These are phyloP conservation scores for Sugiyamaella novakii DNA, from an alignment of 1,139 yeast genomes.

Conservation along the genomic window DNA sequence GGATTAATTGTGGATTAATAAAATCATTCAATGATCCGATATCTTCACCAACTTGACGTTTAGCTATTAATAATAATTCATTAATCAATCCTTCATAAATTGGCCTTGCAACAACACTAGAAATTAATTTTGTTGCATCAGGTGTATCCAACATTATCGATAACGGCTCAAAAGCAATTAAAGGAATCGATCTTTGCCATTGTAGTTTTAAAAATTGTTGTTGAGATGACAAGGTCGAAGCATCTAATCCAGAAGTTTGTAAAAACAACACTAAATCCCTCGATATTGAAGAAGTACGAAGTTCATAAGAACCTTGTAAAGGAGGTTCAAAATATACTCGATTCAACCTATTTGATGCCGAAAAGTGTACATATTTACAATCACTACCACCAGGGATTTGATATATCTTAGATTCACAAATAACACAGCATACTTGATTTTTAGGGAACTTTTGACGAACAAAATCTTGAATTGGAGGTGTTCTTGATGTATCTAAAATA, in stretches of 20 bases:
- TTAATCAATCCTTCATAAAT: slow-evolving; percentile 74
- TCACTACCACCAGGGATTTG: slow-evolving; percentile 3
- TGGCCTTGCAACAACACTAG: slow-evolving; percentile 81
- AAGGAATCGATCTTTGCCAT: slow-evolving; percentile 83
- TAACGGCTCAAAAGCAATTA: slow-evolving; percentile 75
- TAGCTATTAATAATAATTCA: slow-evolving; percentile 72
- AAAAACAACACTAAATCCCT: slow-evolving; percentile 22
- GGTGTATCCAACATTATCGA: slow-evolving; percentile 72
- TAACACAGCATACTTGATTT: slow-evolving; percentile 32
- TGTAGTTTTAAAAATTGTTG: slow-evolving; percentile 66
- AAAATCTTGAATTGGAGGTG: slow-evolving; percentile 37
- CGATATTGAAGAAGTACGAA: slow-evolving; percentile 14
- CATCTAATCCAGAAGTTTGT: slow-evolving; percentile 31
- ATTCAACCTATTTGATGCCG: slow-evolving; percentile 1
- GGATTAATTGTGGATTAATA: slow-evolving; percentile 11
- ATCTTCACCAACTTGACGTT: slow-evolving; percentile 59
- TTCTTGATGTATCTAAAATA: slow-evolving; percentile 39
- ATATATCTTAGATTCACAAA: slow-evolving; percentile 7
- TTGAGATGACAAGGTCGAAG: slow-evolving; percentile 26
- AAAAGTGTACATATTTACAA: slow-evolving; percentile 11
- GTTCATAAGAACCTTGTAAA: slow-evolving; percentile 6
- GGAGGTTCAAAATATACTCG: slow-evolving; percentile 14
- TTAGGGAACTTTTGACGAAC: slow-evolving; percentile 35
- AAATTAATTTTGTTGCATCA: slow-evolving; percentile 57
- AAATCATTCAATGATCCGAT: slow-evolving; percentile 34